Percentiles rank a stretch among this genome's conserved stretches.
phyloP scores from a whole-genome alignment of 805 yeast species.

The Yarrowia sp. region DNA sequence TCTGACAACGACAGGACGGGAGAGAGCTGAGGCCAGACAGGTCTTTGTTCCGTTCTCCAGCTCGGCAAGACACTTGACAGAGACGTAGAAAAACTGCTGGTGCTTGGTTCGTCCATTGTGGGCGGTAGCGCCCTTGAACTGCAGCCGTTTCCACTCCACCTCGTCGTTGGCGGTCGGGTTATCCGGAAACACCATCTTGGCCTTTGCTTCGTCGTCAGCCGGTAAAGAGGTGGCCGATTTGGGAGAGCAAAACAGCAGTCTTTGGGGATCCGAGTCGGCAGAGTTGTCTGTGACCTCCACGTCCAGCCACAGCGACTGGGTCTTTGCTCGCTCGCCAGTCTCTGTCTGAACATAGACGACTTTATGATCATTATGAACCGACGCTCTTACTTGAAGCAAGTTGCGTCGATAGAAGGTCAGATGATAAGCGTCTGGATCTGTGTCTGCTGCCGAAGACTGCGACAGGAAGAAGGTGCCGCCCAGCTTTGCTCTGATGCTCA shows the following conservation, averaged over 20 bases:
- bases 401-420: constrained; percentile 36
- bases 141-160: constrained; percentile 38
- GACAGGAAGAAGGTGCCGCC: constrained; percentile 17
- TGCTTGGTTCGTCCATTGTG: constrained; percentile 37
- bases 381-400: constrained; percentile 35
- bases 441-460: constrained; percentile 1
- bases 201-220: constrained; percentile 25
- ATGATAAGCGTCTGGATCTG: constrained; percentile 30
- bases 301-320: constrained; percentile 33
- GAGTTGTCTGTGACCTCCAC: constrained; percentile 32
- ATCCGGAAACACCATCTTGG: constrained; percentile 33
- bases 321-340: constrained; percentile 30
- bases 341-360: constrained; percentile 33
- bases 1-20: constrained; percentile 54
- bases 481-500: constrained; percentile 11
- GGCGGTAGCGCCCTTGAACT: constrained; percentile 39
- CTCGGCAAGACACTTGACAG: constrained; percentile 33
- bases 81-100: constrained; percentile 32
- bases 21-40: constrained; percentile 32
- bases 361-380: constrained; percentile 34
- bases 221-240: constrained; percentile 28
- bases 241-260: constrained; percentile 33
- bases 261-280: constrained; percentile 29
- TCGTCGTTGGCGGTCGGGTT: constrained; percentile 34
- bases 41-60: constrained; percentile 35